phyloP scores from a whole-genome alignment of 148 eudicot genomes.

The Rhododendron ovatum region DNA sequence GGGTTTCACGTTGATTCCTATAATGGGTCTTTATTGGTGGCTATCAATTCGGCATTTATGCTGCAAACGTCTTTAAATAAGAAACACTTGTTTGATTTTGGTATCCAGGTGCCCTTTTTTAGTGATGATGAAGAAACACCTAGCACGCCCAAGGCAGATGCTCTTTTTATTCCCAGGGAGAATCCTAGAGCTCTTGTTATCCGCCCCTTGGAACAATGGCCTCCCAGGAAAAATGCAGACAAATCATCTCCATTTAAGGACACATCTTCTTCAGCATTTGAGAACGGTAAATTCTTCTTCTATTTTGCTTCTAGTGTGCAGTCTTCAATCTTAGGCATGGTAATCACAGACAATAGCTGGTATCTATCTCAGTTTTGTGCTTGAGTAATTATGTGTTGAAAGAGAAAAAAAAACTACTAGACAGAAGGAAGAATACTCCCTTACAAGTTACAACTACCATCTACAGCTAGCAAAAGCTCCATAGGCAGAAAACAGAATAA shows the following conservation, averaged over 20 bases:
- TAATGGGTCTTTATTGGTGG: background rate
- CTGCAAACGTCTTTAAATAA: background rate
- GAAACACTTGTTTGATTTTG: background rate
- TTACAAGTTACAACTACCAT: background rate
- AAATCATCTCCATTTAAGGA: conserved; percentile 43
- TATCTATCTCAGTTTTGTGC: background rate
- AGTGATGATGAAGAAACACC: conserved; percentile 78
- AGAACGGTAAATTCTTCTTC: conserved; percentile 49
- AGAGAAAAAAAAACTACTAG: background rate
- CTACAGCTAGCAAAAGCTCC: background rate
- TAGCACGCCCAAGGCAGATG: conserved; percentile 86
- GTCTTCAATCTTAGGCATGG: background rate
- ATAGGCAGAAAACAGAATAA: background rate
- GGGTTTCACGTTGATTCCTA: background rate
- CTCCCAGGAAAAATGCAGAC: conserved; percentile 37
- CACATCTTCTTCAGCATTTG: conserved; percentile 29
- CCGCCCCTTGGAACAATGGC: conserved; percentile 78
- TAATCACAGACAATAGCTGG: background rate
- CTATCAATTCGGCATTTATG: background rate
- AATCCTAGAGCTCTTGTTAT: conserved; percentile 90
- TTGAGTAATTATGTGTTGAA: background rate
- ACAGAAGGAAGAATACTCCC: background rate
- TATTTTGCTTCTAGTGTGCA: conserved; percentile 4
- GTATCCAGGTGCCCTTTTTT: conserved; percentile 71
- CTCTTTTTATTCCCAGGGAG: conserved; percentile 87